Conservation (phyloP, 176 grass and related monocot species). For the Bolboschoenus planiculmis region DNA sequence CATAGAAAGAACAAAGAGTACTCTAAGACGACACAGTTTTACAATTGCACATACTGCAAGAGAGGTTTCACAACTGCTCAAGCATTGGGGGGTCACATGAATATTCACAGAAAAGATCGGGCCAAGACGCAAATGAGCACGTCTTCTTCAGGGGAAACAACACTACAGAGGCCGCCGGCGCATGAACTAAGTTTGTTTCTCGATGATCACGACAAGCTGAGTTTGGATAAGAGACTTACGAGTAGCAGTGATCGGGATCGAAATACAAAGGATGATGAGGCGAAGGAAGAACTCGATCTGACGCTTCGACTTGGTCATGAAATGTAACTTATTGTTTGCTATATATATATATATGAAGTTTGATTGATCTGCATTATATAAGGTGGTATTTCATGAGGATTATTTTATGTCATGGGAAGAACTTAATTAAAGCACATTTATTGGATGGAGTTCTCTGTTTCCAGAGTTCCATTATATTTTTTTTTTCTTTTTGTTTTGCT, state of each 20-base stretch:
- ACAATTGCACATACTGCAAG: slow-evolving; percentile 84
- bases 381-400: neutral
- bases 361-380: neutral
- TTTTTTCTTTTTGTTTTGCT: neutral
- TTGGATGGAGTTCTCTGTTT: neutral
- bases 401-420: neutral
- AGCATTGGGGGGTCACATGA: slow-evolving; percentile 88
- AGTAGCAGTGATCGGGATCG: slow-evolving; percentile 6
- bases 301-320: slow-evolving; percentile 65
- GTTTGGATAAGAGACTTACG: neutral
- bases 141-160: neutral
- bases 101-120: slow-evolving; percentile 63
- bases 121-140: neutral
- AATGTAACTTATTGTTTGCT: neutral
- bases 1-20: neutral
- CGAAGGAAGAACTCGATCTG: slow-evolving; percentile 52
- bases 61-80: slow-evolving; percentile 80
- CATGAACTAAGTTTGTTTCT: slow-evolving; percentile 64
- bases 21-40: slow-evolving; percentile 34
- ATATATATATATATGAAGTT: neutral
- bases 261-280: neutral
- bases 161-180: slow-evolving; percentile 19
- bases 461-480: neutral
- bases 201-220: slow-evolving; percentile 2
- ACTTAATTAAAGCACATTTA: neutral